Evolutionary conservation across 345 rosid species (phyloP).

Genomic region (Lepidium sativum): DNA sequence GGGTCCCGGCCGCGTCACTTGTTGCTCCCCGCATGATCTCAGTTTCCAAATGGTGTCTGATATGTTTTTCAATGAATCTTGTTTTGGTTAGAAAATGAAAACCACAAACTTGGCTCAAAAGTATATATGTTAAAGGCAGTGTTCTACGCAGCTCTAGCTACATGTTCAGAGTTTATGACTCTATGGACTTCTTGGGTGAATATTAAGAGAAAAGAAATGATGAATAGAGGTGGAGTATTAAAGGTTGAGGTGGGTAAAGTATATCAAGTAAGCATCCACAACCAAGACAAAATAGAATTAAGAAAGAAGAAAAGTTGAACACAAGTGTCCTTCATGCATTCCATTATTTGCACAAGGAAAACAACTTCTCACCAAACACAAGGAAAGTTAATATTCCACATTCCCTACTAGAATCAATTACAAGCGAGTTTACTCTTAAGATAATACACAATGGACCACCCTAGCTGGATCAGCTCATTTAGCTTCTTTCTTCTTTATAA

Average conservation of each 20-base stretch:
- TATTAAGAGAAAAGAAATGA: not conserved
- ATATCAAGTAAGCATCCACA: slow-evolving; percentile 10
- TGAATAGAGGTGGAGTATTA: not conserved
- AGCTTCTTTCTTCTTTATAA: slow-evolving; percentile 17
- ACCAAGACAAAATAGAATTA: not conserved
- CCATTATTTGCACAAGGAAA: slow-evolving; percentile 17
- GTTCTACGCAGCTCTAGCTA: not conserved
- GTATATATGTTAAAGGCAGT: not conserved
- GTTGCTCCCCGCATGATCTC: slow-evolving; percentile 29
- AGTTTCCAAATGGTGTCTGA: slow-evolving; percentile 22
- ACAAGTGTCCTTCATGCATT: slow-evolving; percentile 29
- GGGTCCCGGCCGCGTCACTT: slow-evolving; percentile 38
- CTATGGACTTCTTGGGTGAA: not conserved
- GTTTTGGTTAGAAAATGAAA: not conserved
- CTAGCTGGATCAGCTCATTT: slow-evolving; percentile 3
- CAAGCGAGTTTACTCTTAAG: slow-evolving; percentile 6
- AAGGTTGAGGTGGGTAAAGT: not conserved
- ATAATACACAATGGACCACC: slow-evolving; percentile 23
- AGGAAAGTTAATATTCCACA: slow-evolving; percentile 11
- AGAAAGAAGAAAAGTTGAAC: not conserved
- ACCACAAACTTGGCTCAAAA: not conserved
- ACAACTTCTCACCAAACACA: slow-evolving; percentile 21
- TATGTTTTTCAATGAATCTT: not conserved
- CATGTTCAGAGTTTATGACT: not conserved
- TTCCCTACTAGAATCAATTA: slow-evolving; percentile 11